Percentiles rank a stretch among this genome's conserved stretches.
Conservation (phyloP, 2,329 filamentous ascomycete genomes). For the Fusarium floridanum region DNA sequence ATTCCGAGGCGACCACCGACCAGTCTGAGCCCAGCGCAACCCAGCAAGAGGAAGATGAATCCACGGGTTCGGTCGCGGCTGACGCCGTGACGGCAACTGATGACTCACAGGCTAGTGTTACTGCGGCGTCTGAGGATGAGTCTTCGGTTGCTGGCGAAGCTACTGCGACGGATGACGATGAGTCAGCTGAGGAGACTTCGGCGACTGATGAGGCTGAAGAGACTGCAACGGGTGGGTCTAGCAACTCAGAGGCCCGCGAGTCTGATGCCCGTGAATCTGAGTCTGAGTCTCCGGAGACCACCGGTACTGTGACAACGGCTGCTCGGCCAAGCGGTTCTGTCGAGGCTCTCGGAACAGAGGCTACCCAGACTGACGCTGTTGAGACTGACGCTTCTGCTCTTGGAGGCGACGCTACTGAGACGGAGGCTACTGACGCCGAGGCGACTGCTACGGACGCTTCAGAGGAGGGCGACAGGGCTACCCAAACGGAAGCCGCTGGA, state of each 20-base stretch:
- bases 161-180: conserved; percentile 10
- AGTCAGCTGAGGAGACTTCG: neutral
- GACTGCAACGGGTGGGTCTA: conserved; percentile 34
- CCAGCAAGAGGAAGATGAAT: neutral
- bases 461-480: neutral
- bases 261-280: conserved; percentile 30
- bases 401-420: neutral
- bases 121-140: neutral
- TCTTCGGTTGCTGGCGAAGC: neutral
- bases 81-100: conserved; percentile 16
- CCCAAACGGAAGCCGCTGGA: neutral
- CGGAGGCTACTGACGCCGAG: neutral
- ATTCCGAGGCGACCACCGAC: too few species aligned
- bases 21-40: neutral
- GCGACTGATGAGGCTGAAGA: conserved; percentile 34
- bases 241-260: conserved; percentile 38
- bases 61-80: neutral
- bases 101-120: conserved; percentile 24
- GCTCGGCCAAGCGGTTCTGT: neutral
- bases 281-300: conserved; percentile 26
- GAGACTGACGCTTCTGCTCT: neutral
- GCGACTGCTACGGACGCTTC: neutral
- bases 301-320: conserved; percentile 22
- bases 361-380: neutral
- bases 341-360: conserved; percentile 8